A percentile compares a stretch with the other conserved stretches of the same genome.
These are phyloP conservation scores for Ogataea hybrid DNA, from an alignment of 1,139 yeast species.

Conservation along the genomic window DNA sequence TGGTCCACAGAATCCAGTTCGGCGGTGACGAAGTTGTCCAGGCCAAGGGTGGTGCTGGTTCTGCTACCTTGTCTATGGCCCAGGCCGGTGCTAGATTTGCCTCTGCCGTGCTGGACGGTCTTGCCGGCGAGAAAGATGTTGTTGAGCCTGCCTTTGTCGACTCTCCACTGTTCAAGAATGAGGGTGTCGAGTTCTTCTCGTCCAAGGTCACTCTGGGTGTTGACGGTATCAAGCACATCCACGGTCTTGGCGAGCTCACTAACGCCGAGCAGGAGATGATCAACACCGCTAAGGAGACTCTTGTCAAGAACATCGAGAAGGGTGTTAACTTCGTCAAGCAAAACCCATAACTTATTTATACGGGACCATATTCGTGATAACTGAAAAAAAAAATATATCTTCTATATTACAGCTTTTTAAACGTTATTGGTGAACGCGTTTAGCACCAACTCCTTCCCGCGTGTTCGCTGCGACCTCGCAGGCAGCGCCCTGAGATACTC, in stretches of 20 bases:
- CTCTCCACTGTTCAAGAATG: constrained; percentile 77
- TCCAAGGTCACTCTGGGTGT: constrained; percentile 88
- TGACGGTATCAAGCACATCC: constrained; percentile 81
- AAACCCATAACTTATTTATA: constrained; percentile 31
- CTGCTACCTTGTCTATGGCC: constrained; percentile 98
- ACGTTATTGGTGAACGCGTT: constrained; percentile 33
- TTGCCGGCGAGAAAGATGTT: constrained; percentile 65
- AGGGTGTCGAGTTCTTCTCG: constrained; percentile 90
- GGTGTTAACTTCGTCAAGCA: constrained; percentile 59
- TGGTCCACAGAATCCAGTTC: constrained; percentile 92
- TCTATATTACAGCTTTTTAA: constrained; percentile 9
- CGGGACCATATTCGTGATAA: constrained; percentile 3
- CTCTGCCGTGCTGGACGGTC: constrained; percentile 77
- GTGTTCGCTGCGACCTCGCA: constrained; percentile 23
- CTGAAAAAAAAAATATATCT: not conserved
- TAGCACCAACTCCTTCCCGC: constrained; percentile 18
- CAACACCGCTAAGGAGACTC: constrained; percentile 79
- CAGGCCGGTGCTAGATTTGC: constrained; percentile 97
- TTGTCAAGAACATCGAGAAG: constrained; percentile 70
- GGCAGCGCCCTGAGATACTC: constrained; percentile 35
- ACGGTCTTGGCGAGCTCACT: constrained; percentile 56
- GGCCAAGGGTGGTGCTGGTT: constrained; percentile 99
- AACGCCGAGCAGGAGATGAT: constrained; percentile 72
- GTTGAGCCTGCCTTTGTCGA: constrained; percentile 81
- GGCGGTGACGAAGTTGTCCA: constrained; percentile 99